Percentiles rank a stretch among this genome's conserved stretches.
These are phyloP conservation scores for Areca catechu DNA, from an alignment of 176 grass and related monocot species.

Conservation along the genomic window DNA sequence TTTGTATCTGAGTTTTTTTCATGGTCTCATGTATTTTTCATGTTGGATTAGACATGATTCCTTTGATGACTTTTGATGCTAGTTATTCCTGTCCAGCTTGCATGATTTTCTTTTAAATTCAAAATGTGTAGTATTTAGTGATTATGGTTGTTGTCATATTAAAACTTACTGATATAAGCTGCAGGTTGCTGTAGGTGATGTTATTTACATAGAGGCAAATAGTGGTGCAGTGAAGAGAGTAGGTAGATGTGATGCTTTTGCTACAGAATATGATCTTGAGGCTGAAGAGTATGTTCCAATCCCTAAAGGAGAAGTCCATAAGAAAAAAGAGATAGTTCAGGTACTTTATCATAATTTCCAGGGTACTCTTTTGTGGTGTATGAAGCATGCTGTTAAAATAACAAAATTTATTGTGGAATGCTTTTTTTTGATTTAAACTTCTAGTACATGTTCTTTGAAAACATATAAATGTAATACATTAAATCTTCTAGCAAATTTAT, in stretches of 20 bases:
- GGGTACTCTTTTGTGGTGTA: no score
- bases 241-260: conserved; percentile 98
- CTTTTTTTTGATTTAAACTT: no score
- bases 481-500: no score
- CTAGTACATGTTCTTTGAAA: no score
- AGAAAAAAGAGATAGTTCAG: conserved; percentile 98
- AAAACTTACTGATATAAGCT: conserved; percentile 3
- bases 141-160: no score
- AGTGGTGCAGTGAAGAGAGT: conserved; percentile 98
- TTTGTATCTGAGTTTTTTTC: neutral
- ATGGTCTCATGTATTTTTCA: conserved; percentile 7
- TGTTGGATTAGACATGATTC: no score
- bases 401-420: no score
- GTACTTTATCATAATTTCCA: conserved; percentile 22
- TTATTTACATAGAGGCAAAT: conserved; percentile 98
- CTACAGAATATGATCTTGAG: conserved; percentile 96
- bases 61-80: conserved; percentile 1
- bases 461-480: no score
- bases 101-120: no score
- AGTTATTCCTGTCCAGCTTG: neutral
- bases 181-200: conserved; percentile 85
- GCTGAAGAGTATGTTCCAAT: conserved; percentile 98
- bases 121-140: no score
- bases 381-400: no score
- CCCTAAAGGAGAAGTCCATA: conserved; percentile 94